Base-by-base conservation (phyloP, 176 grass and related monocot species). In the Puccinellia tenuiflora region DNA sequence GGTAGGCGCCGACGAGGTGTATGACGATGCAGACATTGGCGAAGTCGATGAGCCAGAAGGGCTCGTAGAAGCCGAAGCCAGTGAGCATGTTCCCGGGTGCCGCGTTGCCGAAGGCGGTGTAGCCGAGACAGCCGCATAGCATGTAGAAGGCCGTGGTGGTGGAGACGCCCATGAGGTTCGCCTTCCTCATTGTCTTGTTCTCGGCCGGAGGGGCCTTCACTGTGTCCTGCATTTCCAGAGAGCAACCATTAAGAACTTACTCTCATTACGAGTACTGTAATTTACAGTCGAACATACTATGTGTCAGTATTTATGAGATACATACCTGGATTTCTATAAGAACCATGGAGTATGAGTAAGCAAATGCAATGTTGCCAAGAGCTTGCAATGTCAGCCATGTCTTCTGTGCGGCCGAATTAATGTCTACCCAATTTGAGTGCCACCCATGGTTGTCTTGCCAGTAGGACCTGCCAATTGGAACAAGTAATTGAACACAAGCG, bases 1-100 rank as follows among this genome's bases (percentile, higher is more conserved):
- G 94, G 81, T 93, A 97, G 17, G 94, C 94, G 33, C 91, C 94
- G 60, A 91, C 21, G 52, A 97, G 91, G 81, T 97, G 94, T 38
- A 97, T 73, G 39, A 81, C 89, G 55, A 93, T 88, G 86, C 89
- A 97, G n/a, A 84, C 52, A 66, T 97, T 97, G 76, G 86, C 94
- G 35, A 97, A 57, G 81, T 97, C 94, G 34, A 97, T 86, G 46
- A 97, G 94, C 91, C 94, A 97, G 85, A 90, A 97, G 0, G 94
- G 94, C 14, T 97, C 91, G 42, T 91, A 97, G 84, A 97, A 97
- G 12, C 94, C 94, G 75, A 97, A 97, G 0, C 94, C 94, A 0
- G 94, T 97, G 2, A 97, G 82, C 57, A 93, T 90, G 72, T 93
- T 90, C 53, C 91, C 91, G 1, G 88, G 72, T 35, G 64, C 91